Conservation (phyloP, 352 stramenopile genomes). For the Phytophthora vignae region DNA sequence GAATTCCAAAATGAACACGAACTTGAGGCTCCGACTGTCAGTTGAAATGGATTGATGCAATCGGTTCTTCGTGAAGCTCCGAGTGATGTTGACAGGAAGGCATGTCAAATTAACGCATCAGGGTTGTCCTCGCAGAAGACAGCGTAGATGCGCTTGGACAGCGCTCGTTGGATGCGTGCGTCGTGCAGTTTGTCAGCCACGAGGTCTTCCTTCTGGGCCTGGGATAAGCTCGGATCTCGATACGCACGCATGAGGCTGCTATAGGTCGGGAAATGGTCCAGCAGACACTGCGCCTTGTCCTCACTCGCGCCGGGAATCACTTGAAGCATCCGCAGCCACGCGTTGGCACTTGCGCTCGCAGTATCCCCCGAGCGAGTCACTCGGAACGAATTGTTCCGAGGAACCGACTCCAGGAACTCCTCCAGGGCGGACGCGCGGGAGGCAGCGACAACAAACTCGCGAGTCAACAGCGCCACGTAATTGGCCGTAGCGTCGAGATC, state of each 20-base stretch:
- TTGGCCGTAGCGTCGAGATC: slow-evolving; percentile 59
- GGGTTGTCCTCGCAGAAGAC: slow-evolving; percentile 62
- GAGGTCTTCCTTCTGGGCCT: slow-evolving; percentile 59
- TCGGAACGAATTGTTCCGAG: slow-evolving; percentile 68
- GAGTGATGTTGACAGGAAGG: too few species aligned
- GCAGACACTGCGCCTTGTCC: slow-evolving; percentile 68
- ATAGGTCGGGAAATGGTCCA: slow-evolving; percentile 73
- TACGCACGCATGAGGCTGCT: slow-evolving; percentile 60
- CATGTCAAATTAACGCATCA: slow-evolving; percentile 33
- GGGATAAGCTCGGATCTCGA: slow-evolving; percentile 41
- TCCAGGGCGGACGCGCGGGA: slow-evolving; percentile 49
- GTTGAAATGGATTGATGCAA: too few species aligned
- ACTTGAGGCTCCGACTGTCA: too few species aligned
- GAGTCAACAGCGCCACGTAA: slow-evolving; percentile 65
- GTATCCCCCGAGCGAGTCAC: slow-evolving; percentile 53
- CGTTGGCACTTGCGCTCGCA: slow-evolving; percentile 57
- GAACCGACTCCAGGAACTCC: slow-evolving; percentile 65
- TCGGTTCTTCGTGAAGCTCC: too few species aligned
- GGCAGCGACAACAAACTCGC: slow-evolving; percentile 59
- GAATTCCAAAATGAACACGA: too few species aligned
- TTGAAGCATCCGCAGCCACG: slow-evolving; percentile 84
- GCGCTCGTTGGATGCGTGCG: slow-evolving; percentile 45
- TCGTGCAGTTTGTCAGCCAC: slow-evolving; percentile 61
- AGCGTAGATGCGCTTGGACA: slow-evolving; percentile 66
- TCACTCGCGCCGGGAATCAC: slow-evolving; percentile 80